Evolutionary conservation across 148 eudicot species (phyloP), one percentile per base, ranked within the genome.

Genomic region (Heliosperma pusillum): DNA sequence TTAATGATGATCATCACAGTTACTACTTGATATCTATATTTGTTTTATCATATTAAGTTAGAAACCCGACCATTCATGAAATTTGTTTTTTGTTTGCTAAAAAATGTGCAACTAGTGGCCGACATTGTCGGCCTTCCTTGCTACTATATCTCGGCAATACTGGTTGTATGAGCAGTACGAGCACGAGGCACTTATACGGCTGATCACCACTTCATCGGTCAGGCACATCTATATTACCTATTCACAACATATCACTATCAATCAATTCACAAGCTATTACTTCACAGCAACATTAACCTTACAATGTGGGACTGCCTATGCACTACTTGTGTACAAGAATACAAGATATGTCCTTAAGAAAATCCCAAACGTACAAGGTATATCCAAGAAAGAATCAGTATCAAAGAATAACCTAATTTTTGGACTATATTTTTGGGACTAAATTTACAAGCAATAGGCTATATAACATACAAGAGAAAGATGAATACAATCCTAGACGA

Each of bases 401-500:
- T 76, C 58, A 71, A 55, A 66, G 73, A 76, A 56, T 29, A 44
- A 76, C 73, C 72, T 75, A 73, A 33, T 7, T 42, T 44, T 22
- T 15, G 9, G 42, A 36, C 42, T 77, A 12, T 8, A 22, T 62
- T n/a, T n/a, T n/a, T n/a, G n/a, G n/a, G n/a, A n/a, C n/a, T 24
- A 55, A 59, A 21, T 22, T 74, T 30, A 3, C 12, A 24, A 24
- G 36, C 19, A 76, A 11, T 27, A 19, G 67, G 69, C 55, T 76
- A 75, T 71, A 50, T 13, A n/a, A 50, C 55, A 59, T 45, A 58
- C 76, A 67, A 33, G 12, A 4, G 52, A 15, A 33, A 19, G 67
- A 64, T 62, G 47, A 20, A 25, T 15, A 8, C 20, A 62, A 45
- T 62, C 63, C 72, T 84, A 69, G 75, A 80, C 83, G 27, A 63